Base-by-base conservation (phyloP, 2,329 filamentous ascomycete genomes). In the Colletotrichum sp. region DNA sequence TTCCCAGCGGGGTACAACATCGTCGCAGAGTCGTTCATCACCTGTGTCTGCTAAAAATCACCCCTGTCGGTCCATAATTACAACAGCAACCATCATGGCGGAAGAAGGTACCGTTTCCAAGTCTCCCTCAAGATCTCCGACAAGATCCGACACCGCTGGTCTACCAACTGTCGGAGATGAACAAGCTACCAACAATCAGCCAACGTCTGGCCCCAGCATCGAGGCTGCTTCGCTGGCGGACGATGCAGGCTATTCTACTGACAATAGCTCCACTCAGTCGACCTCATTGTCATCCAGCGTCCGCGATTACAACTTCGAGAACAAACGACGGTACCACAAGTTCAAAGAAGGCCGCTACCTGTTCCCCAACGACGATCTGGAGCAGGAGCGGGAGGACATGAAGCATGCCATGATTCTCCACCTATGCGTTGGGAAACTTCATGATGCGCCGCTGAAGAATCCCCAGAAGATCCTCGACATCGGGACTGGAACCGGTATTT, bases 401-500 rank as follows among this genome's bases (percentile, higher is more conserved):
- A 81, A 81, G 68, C 79, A 84, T 71, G 81, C 82, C 55, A 82
- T 81, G 79, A 71, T 79, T 13, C 74, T 83, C 43, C 34, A 32
- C 5, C 10, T 74, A 1, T 65, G 56, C 8, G 66, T 7, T 2
- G 66, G 71, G 4, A 1, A 3, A 13, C 15, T 70, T 3, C 71
- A 74, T 8, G 18, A 16, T 4, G 66, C 39, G 3, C 71, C 66
- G 4, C 3, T 74, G 1, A 5, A 70, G 3, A 70, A 34, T 15
- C 70, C 74, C 2, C 65, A 66, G 5, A 64, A 34, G 5, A 43
- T 74, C 8, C n/a, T 74, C 0, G 71, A 76, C 4, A 10, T 76
- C 2, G 66, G 74, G 6, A 76, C 70, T 10, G 88, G 88, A 2
- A 88, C 86, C 32, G 87, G 87, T 28, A 85, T 90, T 56, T 92